phyloP scores from a whole-genome alignment of 1,284 basidiomycete genomes.

The Paramarasmius palmivorus region DNA sequence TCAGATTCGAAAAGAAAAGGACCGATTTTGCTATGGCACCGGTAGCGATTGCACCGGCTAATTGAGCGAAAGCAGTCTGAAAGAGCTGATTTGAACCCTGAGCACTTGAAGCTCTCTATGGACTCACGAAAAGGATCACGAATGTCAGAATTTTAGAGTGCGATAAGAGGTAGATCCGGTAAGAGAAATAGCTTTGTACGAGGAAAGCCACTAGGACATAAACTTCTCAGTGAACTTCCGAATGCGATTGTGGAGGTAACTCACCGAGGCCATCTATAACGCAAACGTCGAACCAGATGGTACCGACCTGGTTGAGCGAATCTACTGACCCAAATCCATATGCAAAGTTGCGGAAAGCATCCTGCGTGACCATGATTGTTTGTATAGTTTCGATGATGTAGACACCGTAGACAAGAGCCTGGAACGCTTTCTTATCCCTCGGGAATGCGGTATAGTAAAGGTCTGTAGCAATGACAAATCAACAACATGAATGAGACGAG shows the following conservation, averaged over 20 bases:
- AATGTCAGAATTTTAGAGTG: background rate
- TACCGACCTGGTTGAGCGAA: background rate
- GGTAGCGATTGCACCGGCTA: background rate
- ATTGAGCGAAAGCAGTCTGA: slow-evolving; percentile 1
- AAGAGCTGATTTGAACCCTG: no score
- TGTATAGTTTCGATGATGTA: slow-evolving; percentile 1
- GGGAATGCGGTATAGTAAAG: slow-evolving; percentile 5
- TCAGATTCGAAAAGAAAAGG: background rate
- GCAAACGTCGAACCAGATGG: background rate
- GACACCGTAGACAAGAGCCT: background rate
- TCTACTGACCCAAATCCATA: slow-evolving; percentile 1
- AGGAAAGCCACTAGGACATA: background rate
- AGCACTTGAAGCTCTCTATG: no score
- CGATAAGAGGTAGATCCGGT: background rate
- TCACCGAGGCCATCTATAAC: slow-evolving; percentile 2
- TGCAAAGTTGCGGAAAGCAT: slow-evolving; percentile 1
- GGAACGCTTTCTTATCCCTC: background rate
- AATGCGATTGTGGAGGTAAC: background rate
- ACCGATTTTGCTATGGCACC: background rate
- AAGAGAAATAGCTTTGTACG: background rate
- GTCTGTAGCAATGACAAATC: background rate
- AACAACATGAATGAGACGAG: no score
- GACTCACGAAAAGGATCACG: background rate
- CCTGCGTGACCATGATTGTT: background rate
- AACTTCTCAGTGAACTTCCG: no score